Evolutionary conservation across 2,329 filamentous ascomycete genomes (phyloP).

Genomic region (Ophiocordyceps australis): DNA sequence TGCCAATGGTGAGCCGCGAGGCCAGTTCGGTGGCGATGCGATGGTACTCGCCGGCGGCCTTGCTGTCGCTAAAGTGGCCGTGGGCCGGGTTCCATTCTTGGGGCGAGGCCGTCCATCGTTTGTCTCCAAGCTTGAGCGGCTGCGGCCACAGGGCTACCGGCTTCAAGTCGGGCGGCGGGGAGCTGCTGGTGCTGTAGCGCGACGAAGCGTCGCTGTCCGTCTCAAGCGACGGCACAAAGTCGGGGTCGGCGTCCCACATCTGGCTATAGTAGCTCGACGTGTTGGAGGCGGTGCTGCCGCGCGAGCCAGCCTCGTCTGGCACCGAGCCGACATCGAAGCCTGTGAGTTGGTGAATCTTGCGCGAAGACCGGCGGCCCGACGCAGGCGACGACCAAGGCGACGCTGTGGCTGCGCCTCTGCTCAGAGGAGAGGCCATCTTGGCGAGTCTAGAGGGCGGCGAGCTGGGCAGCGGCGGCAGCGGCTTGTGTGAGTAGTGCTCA

Average conservation of each 20-base stretch:
- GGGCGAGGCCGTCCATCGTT: too few relatives aligned
- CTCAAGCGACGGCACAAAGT: constrained; percentile 5
- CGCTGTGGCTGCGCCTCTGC: too few relatives aligned
- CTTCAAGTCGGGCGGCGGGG: too few relatives aligned
- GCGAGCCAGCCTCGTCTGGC: constrained; percentile 2
- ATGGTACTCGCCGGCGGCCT: constrained; percentile 16
- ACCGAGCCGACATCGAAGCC: constrained; percentile 17
- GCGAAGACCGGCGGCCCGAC: constrained; percentile 10
- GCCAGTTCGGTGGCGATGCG: constrained; percentile 14
- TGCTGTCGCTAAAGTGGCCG: constrained; percentile 12
- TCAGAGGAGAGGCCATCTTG: too few relatives aligned
- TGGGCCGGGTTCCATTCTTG: constrained; percentile 5
- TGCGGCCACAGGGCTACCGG: too few relatives aligned
- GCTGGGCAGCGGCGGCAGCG: constrained; percentile 7
- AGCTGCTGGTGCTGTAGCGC: too few relatives aligned
- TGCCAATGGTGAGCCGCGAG: constrained; percentile 1
- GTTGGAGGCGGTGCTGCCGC: constrained; percentile 2
- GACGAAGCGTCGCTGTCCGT: constrained; percentile 5
- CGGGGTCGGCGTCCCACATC: constrained; percentile 1
- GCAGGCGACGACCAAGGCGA: too few relatives aligned
- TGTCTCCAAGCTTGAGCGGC: too few relatives aligned
- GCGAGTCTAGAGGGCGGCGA: too few relatives aligned
- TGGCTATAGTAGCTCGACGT: constrained; percentile 1
- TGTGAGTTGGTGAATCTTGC: constrained; percentile 22
- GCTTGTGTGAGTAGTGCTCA: constrained; percentile 5